Conservation (phyloP, 2,329 filamentous ascomycete genomes). For the Exophiala bonariae region DNA sequence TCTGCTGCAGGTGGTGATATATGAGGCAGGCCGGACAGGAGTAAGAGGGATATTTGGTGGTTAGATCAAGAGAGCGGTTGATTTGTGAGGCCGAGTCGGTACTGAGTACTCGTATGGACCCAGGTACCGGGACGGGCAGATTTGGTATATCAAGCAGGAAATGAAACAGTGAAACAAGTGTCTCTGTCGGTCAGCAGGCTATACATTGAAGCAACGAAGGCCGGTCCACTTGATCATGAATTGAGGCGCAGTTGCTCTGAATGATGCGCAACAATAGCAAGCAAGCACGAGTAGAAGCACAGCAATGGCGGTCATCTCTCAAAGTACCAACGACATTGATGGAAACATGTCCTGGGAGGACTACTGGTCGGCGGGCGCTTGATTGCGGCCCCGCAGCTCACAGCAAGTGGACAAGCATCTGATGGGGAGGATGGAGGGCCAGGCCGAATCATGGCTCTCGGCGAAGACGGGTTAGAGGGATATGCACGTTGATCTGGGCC, state of each 20-base stretch:
- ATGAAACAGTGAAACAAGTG: constrained; percentile 20
- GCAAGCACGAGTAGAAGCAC: constrained; percentile 9
- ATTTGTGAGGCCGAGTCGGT: too few relatives aligned
- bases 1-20: constrained; percentile 18
- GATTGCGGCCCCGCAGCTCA: constrained; percentile 25
- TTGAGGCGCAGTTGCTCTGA: constrained; percentile 20
- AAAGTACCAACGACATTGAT: constrained; percentile 25
- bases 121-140: too few relatives aligned
- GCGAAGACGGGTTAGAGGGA: constrained; percentile 4
- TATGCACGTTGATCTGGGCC: constrained; percentile 19
- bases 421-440: constrained; percentile 6
- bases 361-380: constrained; percentile 22
- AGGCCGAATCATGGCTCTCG: constrained; percentile 19
- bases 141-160: constrained; percentile 3
- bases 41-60: constrained; percentile 11
- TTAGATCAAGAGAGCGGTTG: constrained; percentile 15
- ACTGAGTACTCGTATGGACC: too few relatives aligned
- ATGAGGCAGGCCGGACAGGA: constrained; percentile 6
- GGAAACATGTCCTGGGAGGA: constrained; percentile 20
- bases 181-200: constrained; percentile 7
- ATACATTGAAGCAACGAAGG: constrained; percentile 1
- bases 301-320: constrained; percentile 16
- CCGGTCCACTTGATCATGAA: constrained; percentile 14
- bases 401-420: constrained; percentile 14
- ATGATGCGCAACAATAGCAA: constrained; percentile 10